phyloP scores from a whole-genome alignment of 2,329 filamentous ascomycete species.

The Boeremia exigua region DNA sequence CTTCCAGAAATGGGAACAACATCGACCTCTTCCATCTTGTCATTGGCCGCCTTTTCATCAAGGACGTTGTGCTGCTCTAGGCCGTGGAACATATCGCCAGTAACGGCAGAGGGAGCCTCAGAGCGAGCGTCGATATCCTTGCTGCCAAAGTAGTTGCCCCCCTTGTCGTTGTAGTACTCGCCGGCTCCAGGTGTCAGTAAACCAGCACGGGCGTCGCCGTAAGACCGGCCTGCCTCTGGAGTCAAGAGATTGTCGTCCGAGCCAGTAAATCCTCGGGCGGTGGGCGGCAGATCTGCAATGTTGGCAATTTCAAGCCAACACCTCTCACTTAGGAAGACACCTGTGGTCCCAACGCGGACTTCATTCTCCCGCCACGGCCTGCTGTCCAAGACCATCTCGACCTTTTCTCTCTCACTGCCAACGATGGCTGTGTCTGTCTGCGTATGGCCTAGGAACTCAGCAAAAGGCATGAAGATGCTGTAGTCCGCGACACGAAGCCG shows the following conservation, averaged over 20 bases:
- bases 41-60: constrained; percentile 92
- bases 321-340: constrained; percentile 92
- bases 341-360: constrained; percentile 86
- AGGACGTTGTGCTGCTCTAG: constrained; percentile 92
- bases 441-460: constrained; percentile 88
- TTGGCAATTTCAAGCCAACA: constrained; percentile 93
- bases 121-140: constrained; percentile 84
- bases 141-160: constrained; percentile 80
- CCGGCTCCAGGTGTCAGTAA: constrained; percentile 64
- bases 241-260: constrained; percentile 62
- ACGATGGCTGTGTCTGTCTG: constrained; percentile 86
- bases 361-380: constrained; percentile 93
- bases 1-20: constrained; percentile 77
- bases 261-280: constrained; percentile 48
- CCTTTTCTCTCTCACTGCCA: constrained; percentile 90
- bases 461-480: constrained; percentile 92
- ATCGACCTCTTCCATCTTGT: constrained; percentile 88
- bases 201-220: constrained; percentile 65
- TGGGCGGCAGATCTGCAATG: constrained; percentile 62
- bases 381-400: constrained; percentile 88
- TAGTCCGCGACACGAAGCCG: constrained; percentile 92
- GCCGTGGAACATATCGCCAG: constrained; percentile 96
- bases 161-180: constrained; percentile 76
- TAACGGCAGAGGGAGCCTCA: constrained; percentile 92
- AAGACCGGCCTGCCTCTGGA: constrained; percentile 59